Conservation (phyloP, 2,329 filamentous ascomycete genomes). For the Cordyceps javanica region DNA sequence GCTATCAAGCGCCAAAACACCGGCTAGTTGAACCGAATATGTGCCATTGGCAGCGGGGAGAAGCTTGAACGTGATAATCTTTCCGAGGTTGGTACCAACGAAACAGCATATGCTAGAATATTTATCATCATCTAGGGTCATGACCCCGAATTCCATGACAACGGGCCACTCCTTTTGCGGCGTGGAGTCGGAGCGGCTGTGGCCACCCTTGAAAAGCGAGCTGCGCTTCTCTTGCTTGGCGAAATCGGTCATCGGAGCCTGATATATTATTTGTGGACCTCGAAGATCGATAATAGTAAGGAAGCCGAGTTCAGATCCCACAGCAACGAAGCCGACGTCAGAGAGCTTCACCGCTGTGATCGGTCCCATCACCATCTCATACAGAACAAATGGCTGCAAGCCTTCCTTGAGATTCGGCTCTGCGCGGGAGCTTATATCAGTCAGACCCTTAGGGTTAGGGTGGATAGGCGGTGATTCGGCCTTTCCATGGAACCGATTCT, state of each 20-base stretch:
- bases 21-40: conserved; percentile 68
- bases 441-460: conserved; percentile 62
- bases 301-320: conserved; percentile 76
- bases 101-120: conserved; percentile 94
- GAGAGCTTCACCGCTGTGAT: conserved; percentile 76
- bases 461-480: conserved; percentile 46
- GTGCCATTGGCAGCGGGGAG: conserved; percentile 62
- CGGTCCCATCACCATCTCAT: conserved; percentile 77
- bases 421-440: conserved; percentile 65
- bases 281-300: conserved; percentile 81
- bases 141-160: conserved; percentile 80
- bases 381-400: conserved; percentile 69
- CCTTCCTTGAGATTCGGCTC: conserved; percentile 73
- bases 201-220: conserved; percentile 55
- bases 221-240: conserved; percentile 68
- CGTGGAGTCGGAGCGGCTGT: conserved; percentile 27
- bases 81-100: conserved; percentile 79
- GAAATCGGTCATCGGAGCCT: conserved; percentile 65
- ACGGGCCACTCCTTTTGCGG: conserved; percentile 66
- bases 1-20: conserved; percentile 60
- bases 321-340: conserved; percentile 88
- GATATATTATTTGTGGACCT: conserved; percentile 78
- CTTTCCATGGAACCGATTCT: conserved; percentile 65
- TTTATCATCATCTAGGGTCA: conserved; percentile 88
- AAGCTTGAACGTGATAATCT: conserved; percentile 84